Base-by-base conservation (phyloP, 2,329 filamentous ascomycete species). In the Bisporella sp. region DNA sequence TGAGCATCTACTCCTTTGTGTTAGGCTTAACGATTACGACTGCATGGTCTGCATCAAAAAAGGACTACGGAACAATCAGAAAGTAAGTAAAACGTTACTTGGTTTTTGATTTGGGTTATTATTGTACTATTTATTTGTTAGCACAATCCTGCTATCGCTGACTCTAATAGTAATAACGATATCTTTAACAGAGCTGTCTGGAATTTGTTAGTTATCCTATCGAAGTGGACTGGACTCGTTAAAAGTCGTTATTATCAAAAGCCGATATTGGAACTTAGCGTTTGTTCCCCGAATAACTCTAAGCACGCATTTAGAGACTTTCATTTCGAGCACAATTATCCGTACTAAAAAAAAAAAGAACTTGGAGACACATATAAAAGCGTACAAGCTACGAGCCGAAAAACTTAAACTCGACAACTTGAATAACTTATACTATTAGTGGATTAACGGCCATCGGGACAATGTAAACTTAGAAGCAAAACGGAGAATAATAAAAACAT, bases 241-340 rank as follows among this genome's bases (percentile, higher is more conserved):
- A 12, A 30, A 37, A 53, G 31, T 52, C 50, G 56, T 8, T 3
- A 3, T 21, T 3, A 3, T 21, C 21, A 21, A 21, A 2, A 21
- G 21, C 40, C 56, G 51, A 49, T 39, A 49, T 51, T 56, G 28
- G 56, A 55, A 49, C 52, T 58, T 40, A 50, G 56, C 42, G 56
- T 47, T 8, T 55, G 35, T 47, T 58, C 56, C 48, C 51, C 52
- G 44, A 53, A 51, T 46, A 54, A 58, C 43, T 56, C 42, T 31
- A 53, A 51, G 48, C 54, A 56, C 33, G 32, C 50, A 49, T 56
- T 54, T 30, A 47, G 50, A 39, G 56, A 58, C 47, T 51, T 56
- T 50, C 47, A 54, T 50, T 47, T 56, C 39, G 54, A 57, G 48
- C 49, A 43, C 32, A 46, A 53, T 37, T 54, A 53, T 48, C 51